These are phyloP conservation scores for Pleoardoris graminearum DNA, from an alignment of 2,329 filamentous ascomycete species.

Conservation along the genomic window DNA sequence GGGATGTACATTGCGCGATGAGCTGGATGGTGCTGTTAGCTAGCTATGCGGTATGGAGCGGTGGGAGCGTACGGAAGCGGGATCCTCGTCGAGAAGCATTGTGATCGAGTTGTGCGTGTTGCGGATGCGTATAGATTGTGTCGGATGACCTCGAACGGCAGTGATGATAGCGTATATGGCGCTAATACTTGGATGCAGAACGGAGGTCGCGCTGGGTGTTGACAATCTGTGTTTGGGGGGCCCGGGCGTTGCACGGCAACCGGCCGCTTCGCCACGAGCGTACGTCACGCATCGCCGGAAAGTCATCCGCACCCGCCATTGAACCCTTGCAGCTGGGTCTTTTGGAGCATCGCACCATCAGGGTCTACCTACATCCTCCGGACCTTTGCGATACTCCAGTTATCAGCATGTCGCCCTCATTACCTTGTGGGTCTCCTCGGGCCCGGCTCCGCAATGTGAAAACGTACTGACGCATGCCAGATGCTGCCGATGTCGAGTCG, in stretches of 20 bases:
- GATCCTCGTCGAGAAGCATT: conserved; percentile 95
- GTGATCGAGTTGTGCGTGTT: conserved; percentile 44
- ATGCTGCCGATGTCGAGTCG: conserved; percentile 96
- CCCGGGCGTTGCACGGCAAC: conserved; percentile 41
- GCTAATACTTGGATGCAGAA: too few species aligned
- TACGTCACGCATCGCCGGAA: conserved; percentile 36
- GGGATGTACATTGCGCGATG: conserved; percentile 86
- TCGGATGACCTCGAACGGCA: too few species aligned
- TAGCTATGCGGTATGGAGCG: conserved; percentile 5
- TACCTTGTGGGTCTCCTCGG: conserved; percentile 37
- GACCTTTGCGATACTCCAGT: background rate
- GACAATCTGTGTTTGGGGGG: conserved; percentile 35
- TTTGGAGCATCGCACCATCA: background rate
- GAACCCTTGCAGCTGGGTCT: conserved; percentile 18
- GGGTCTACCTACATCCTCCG: conserved; percentile 1
- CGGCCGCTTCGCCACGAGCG: conserved; percentile 26
- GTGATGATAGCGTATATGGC: too few species aligned
- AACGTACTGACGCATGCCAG: conserved; percentile 55
- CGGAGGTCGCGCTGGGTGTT: conserved; percentile 33
- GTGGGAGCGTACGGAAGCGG: conserved; percentile 67
- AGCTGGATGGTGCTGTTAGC: conserved; percentile 60
- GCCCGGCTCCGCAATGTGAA: background rate
- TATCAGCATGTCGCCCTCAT: conserved; percentile 38
- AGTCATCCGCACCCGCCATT: conserved; percentile 20
- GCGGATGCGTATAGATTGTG: too few species aligned